Evolutionary conservation across 257 asterid species (phyloP), one percentile per base, ranked within the genome.

Genomic region (Solanum okadae): DNA sequence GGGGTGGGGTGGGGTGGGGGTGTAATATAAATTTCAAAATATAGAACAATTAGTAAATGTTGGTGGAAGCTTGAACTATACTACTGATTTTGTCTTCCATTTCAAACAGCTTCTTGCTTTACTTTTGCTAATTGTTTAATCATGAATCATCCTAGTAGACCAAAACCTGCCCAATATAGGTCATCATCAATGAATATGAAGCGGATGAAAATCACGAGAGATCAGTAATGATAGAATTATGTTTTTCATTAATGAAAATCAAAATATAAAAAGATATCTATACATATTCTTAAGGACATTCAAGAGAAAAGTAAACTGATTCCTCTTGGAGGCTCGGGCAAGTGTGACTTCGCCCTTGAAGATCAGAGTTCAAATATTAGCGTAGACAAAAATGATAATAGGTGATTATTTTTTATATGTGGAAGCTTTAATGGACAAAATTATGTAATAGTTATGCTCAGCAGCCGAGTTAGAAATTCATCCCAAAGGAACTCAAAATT

Each of bases 11-110:
- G 49, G 1, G 14, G 9, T 2, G 68, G 40, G 42, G 4, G 72
- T 14, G 37, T 3, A n/a, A 46, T 11, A 27, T 9, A 29, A 15
- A 44, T 79, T 27, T 46, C 9, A 79, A 79, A 79, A 44, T 42
- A 70, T 71, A 15, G 10, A 49, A 79, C 6, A 82, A 49, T 8
- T 82, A 23, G 70, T 63, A 11, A 49, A 49, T 49, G 86, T 82
- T 82, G 44, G 70, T 82, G 86, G 29, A 46, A 49, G 27, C 29
- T 49, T 49, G 31, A 46, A 46, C 1, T 49, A 18, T 22, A 82
- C 86, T 49, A 29, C 70, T 82, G 22, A 46, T 49, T 82, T 82
- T 29, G 84, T 40, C 84, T 42, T 38, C 84, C 84, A 77, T 77
- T 77, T 77, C 35, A 77, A 77, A 77, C 61, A 77, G 34, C 33